Base-by-base conservation (phyloP, 2,329 filamentous ascomycete species). In the Hypoxylon sp. region DNA sequence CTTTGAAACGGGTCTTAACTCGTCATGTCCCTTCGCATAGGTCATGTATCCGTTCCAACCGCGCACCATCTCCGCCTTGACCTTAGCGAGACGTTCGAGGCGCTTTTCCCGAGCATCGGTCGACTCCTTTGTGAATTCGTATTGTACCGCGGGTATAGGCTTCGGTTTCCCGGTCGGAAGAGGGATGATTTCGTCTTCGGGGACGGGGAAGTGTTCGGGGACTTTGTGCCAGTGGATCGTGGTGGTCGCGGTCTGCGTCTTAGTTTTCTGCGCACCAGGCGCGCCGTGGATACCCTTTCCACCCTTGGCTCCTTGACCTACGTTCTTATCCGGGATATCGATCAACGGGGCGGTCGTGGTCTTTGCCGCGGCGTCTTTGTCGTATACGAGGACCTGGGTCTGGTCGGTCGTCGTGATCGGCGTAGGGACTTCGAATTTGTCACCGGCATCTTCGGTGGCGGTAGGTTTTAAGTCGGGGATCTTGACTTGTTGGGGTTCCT, bases 1-100 rank as follows among this genome's bases (percentile, higher is more conserved):
- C 53, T 89, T 89, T 28, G 87, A 85, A 8, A 94, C 81, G 1
- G 95, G 95, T 46, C 80, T 84, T 15, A 98, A 79, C 79, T 98
- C 95, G 73, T 98, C 95, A 70, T 96, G 91, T 65, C 89, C 86
- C 87, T 92, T 95, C 10, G 94, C 94, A 71, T 89, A 84, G 64
- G 87, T 82, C 73, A 86, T 91, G 79, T 98, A 98, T 34, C 91
- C 92, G 3, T 81, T 79, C 94, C 95, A 98, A 0, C 92, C 89
- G 70, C 89, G 89, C 71, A 86, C 80, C 76, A 96, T 91, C 60
- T 93, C 90, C 5, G 85, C 82, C 75, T 89, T 92, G 75, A 98
- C 89, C 37, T 84, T 80, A 7, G 82, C 81, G 60, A 91, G 84
- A 59, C 91, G 89, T 53, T 85, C 78, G 62, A 89, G 77, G 32